Conservation (phyloP, 495 filamentous ascomycete species). For the Pyrenula aspistea region DNA sequence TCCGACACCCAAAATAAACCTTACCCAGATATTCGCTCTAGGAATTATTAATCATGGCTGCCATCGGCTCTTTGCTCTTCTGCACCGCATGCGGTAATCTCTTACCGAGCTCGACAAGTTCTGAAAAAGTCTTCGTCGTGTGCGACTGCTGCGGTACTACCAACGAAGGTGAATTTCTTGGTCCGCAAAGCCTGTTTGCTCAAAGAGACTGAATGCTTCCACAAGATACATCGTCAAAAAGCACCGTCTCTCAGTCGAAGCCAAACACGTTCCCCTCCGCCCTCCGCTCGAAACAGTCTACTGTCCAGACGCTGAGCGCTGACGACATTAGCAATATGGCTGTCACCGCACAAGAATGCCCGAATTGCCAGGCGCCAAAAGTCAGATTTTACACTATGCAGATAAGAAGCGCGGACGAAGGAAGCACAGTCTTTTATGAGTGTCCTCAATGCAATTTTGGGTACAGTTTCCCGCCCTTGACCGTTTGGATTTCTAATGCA, state of each 20-base stretch:
- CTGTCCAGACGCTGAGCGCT: slow-evolving; percentile 68
- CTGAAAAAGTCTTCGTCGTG: slow-evolving; percentile 56
- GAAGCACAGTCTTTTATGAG: slow-evolving; percentile 76
- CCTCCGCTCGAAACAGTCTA: slow-evolving; percentile 71
- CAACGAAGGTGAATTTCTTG: slow-evolving; percentile 53
- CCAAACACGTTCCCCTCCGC: slow-evolving; percentile 78
- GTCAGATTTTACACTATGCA: slow-evolving; percentile 81
- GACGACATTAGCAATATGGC: slow-evolving; percentile 71
- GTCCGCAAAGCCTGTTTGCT: background rate
- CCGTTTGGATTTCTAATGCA: background rate
- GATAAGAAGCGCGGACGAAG: slow-evolving; percentile 87
- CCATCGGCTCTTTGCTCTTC: slow-evolving; percentile 83
- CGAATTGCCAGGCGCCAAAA: slow-evolving; percentile 68
- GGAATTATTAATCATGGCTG: slow-evolving; percentile 63
- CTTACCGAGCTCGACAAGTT: slow-evolving; percentile 65
- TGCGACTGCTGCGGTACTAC: slow-evolving; percentile 78
- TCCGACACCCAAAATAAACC: no score
- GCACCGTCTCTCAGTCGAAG: slow-evolving; percentile 71
- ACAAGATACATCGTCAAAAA: slow-evolving; percentile 71
- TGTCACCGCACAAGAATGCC: slow-evolving; percentile 57
- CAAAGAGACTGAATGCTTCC: slow-evolving; percentile 2
- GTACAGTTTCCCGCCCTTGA: slow-evolving; percentile 32
- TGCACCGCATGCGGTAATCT: slow-evolving; percentile 90
- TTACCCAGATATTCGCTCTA: no score
- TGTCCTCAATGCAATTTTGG: slow-evolving; percentile 72